Conservation (phyloP, 176 grass and related monocot species). For the Miscanthus lutarioriparius region DNA sequence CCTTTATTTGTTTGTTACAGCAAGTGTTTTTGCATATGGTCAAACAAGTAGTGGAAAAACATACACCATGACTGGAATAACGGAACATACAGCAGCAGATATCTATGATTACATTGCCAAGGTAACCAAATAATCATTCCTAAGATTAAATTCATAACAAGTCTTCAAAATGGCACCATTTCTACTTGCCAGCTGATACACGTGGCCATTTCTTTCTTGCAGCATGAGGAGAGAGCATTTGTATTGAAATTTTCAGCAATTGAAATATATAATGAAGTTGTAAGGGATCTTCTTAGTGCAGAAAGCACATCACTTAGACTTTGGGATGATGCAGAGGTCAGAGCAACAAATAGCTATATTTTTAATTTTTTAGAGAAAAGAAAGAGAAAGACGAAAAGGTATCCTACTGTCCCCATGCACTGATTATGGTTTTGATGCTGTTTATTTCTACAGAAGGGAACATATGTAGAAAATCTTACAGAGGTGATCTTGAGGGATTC, state of each 20-base stretch:
- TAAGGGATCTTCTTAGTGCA: slow-evolving; percentile 79
- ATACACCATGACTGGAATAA: slow-evolving; percentile 97
- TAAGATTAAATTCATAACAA: neutral
- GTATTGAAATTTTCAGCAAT: slow-evolving; percentile 93
- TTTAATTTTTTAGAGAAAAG: neutral
- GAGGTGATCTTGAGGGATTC: slow-evolving; percentile 76
- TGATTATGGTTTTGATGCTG: slow-evolving; percentile 36
- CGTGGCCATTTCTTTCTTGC: slow-evolving; percentile 24
- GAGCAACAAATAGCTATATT: slow-evolving; percentile 11
- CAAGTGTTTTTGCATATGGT: slow-evolving; percentile 98
- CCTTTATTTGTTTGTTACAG: slow-evolving; percentile 36
- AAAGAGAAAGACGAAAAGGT: neutral
- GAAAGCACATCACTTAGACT: slow-evolving; percentile 69
- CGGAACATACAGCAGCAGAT: slow-evolving; percentile 78
- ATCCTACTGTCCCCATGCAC: neutral
- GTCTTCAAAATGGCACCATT: neutral
- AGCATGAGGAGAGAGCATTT: slow-evolving; percentile 97
- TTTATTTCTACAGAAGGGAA: slow-evolving; percentile 75
- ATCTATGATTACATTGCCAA: slow-evolving; percentile 93
- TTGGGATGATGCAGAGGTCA: slow-evolving; percentile 92
- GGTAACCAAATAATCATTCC: slow-evolving; percentile 41
- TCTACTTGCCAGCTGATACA: neutral
- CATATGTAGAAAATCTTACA: slow-evolving; percentile 75
- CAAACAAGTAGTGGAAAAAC: slow-evolving; percentile 99
- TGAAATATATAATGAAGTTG: slow-evolving; percentile 95